Percentiles rank a stretch among this genome's conserved stretches.
These are phyloP conservation scores for Metarhizium rileyi DNA, from an alignment of 2,329 filamentous ascomycete genomes.

Conservation along the genomic window DNA sequence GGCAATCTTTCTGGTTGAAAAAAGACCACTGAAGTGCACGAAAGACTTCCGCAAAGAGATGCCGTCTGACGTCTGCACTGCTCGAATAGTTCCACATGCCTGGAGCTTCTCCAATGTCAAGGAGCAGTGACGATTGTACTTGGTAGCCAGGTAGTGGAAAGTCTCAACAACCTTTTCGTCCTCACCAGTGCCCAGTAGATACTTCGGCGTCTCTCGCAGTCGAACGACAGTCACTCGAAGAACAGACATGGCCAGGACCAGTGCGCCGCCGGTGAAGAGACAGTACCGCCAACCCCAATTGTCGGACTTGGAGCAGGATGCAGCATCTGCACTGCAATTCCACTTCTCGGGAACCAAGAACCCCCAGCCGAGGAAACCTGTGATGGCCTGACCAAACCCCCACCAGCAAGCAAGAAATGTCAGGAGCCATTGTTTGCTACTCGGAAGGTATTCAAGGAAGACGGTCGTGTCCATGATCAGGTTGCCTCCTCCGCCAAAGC, in stretches of 20 bases:
- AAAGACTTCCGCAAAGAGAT: conserved; percentile 23
- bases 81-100: conserved; percentile 32
- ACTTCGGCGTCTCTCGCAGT: conserved; percentile 40
- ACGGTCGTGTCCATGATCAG: conserved; percentile 41
- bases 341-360: conserved; percentile 38
- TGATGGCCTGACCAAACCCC: conserved; percentile 41
- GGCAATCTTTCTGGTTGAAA: conserved; percentile 48
- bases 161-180: conserved; percentile 39
- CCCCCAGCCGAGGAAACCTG: conserved; percentile 34
- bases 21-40: conserved; percentile 55
- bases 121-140: conserved; percentile 24
- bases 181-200: conserved; percentile 34
- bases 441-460: conserved; percentile 41
- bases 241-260: conserved; percentile 34
- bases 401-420: conserved; percentile 37
- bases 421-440: conserved; percentile 37
- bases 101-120: conserved; percentile 36
- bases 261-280: conserved; percentile 33
- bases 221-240: conserved; percentile 35
- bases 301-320: conserved; percentile 34
- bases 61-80: conserved; percentile 23
- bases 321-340: conserved; percentile 26
- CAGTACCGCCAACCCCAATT: conserved; percentile 43
- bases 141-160: conserved; percentile 40
- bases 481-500: conserved; percentile 50